phyloP scores from a whole-genome alignment of 2,329 filamentous ascomycete species.

The Plectosphaerella plurivora region DNA sequence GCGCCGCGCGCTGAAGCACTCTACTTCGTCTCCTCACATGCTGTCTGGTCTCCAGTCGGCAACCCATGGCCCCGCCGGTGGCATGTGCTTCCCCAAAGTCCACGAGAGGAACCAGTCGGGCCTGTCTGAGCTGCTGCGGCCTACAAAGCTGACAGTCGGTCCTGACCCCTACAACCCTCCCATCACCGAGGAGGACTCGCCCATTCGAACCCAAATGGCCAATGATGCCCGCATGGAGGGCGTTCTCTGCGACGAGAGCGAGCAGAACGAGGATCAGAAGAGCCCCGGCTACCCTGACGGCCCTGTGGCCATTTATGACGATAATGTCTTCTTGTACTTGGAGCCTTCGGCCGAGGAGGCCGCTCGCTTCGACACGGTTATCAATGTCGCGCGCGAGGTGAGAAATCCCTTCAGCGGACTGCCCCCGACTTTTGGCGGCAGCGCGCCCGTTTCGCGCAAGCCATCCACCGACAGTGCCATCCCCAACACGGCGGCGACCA shows the following conservation, averaged over 20 bases:
- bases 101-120: conserved; percentile 56
- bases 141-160: conserved; percentile 37
- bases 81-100: conserved; percentile 61
- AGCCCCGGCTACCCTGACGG: conserved; percentile 79
- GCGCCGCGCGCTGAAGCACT: conserved; percentile 61
- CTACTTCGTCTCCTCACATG: conserved; percentile 64
- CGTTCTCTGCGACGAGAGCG: conserved; percentile 61
- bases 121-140: conserved; percentile 53
- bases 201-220: conserved; percentile 59
- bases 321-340: conserved; percentile 72
- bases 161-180: conserved; percentile 30
- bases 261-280: conserved; percentile 74
- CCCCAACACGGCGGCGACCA: conserved; percentile 53
- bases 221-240: conserved; percentile 52
- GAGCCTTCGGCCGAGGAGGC: conserved; percentile 78
- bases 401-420: conserved; percentile 62
- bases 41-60: conserved; percentile 54
- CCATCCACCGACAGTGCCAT: conserved; percentile 37
- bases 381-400: conserved; percentile 82
- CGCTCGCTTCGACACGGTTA: conserved; percentile 72
- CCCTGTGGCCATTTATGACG: conserved; percentile 75
- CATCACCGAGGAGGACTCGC: conserved; percentile 52
- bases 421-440: conserved; percentile 21
- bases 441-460: conserved; percentile 15
- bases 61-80: conserved; percentile 55